A percentile compares a stretch with the other conserved stretches of the same genome.
phyloP scores from a whole-genome alignment of 192 early-diverging fungal species.

The Coemansia sp. region DNA sequence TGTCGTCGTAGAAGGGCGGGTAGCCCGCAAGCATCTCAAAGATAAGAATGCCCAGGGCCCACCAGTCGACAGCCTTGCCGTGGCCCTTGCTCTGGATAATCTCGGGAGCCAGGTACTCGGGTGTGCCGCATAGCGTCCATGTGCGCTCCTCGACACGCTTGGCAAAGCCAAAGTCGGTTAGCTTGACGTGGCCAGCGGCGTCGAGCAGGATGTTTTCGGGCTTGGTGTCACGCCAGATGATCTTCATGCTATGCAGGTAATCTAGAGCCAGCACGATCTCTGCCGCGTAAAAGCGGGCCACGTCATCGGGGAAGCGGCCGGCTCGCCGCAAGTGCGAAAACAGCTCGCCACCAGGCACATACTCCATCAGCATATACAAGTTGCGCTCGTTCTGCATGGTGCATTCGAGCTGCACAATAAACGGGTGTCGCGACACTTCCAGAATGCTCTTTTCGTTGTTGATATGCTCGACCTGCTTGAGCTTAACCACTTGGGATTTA shows the following conservation, averaged over 20 bases:
- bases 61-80: conserved; percentile 98
- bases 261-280: conserved; percentile 95
- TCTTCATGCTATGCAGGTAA: conserved; percentile 88
- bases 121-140: conserved; percentile 98
- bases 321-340: conserved; percentile 93
- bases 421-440: conserved; percentile 70
- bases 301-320: conserved; percentile 89
- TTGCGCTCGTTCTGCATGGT: conserved; percentile 95
- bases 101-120: conserved; percentile 95
- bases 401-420: conserved; percentile 82
- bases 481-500: conserved; percentile 75
- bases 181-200: conserved; percentile 89
- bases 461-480: conserved; percentile 86
- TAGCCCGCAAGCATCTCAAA: conserved; percentile 98
- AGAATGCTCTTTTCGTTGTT: conserved; percentile 81
- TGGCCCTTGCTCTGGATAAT: conserved; percentile 98
- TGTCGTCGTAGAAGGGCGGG: conserved; percentile 98
- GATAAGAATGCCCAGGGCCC: conserved; percentile 95
- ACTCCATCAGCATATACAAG: conserved; percentile 95
- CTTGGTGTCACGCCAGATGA: conserved; percentile 97
- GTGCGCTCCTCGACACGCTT: conserved; percentile 87
- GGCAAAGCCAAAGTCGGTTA: conserved; percentile 98
- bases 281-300: conserved; percentile 93
- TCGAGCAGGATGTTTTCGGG: conserved; percentile 88
- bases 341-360: conserved; percentile 93